These are phyloP conservation scores for Flaveria floridana DNA, from an alignment of 140 eudicot genomes.

Conservation along the genomic window DNA sequence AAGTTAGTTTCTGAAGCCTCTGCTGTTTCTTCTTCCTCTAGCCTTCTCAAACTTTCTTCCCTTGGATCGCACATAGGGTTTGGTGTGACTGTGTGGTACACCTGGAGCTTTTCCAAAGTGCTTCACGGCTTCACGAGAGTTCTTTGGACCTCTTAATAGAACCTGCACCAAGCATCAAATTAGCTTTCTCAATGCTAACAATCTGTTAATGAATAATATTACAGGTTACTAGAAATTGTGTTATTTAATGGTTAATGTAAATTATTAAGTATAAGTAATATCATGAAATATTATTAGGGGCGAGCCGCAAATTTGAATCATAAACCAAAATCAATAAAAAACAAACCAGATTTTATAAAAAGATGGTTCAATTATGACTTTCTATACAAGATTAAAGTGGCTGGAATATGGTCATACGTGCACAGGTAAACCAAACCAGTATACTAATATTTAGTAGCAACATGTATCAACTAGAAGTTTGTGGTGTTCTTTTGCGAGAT, in stretches of 20 bases:
- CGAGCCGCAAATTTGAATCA: neutral
- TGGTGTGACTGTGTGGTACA: slow-evolving; percentile 85
- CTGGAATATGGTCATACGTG: no score
- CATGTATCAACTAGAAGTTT: no score
- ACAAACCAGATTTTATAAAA: neutral
- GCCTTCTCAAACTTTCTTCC: slow-evolving; percentile 77
- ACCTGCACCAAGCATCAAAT: slow-evolving; percentile 34
- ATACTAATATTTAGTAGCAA: no score
- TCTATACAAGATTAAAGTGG: no score
- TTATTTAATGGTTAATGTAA: neutral
- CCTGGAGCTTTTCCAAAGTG: slow-evolving; percentile 87
- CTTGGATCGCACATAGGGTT: slow-evolving; percentile 70
- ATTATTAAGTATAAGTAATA: no score
- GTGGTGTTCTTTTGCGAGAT: no score
- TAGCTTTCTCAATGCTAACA: neutral
- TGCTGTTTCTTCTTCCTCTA: slow-evolving; percentile 74
- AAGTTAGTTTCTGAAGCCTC: slow-evolving; percentile 60
- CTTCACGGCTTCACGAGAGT: slow-evolving; percentile 65
- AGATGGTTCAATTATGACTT: neutral
- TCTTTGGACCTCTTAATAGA: slow-evolving; percentile 68
- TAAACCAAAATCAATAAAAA: neutral
- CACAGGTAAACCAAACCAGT: no score
- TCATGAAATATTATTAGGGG: neutral
- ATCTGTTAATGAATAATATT: neutral
- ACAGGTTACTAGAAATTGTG: neutral